Conservation (phyloP, 176 grass and related monocot genomes). For the bread wheat (Triticum aestivum) region IWGSC_CS_RefSeq_v2.1 NC_057797.1:611610618-611611117, state of each 20-base stretch:
- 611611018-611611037: slow-evolving; percentile 81
- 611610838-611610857: slow-evolving; percentile 70
- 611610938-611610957: slow-evolving; percentile 23
- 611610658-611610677: slow-evolving; percentile 97
- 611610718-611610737: slow-evolving; percentile 86
- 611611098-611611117: slow-evolving; percentile 6
- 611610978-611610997: slow-evolving; percentile 63
- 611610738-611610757: not conserved
- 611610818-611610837: slow-evolving; percentile 53
- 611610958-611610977: slow-evolving; percentile 32
- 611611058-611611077: slow-evolving; percentile 98
- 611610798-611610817: slow-evolving; percentile 26
- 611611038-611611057: slow-evolving; percentile 90
- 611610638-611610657: slow-evolving; percentile 98
- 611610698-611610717: slow-evolving; percentile 92
- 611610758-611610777: not conserved
- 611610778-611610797: not conserved
- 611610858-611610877: slow-evolving; percentile 87
- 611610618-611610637: slow-evolving; percentile 79
- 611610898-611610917: slow-evolving; percentile 98
- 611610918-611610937: slow-evolving; percentile 28
- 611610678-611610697: slow-evolving; percentile 83
- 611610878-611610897: slow-evolving; percentile 78
- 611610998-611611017: slow-evolving; percentile 90
- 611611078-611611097: slow-evolving; percentile 97